These are phyloP conservation scores for Magnusiomyces sp. DNA, from an alignment of 1,139 yeast species.

Conservation along the genomic window DNA sequence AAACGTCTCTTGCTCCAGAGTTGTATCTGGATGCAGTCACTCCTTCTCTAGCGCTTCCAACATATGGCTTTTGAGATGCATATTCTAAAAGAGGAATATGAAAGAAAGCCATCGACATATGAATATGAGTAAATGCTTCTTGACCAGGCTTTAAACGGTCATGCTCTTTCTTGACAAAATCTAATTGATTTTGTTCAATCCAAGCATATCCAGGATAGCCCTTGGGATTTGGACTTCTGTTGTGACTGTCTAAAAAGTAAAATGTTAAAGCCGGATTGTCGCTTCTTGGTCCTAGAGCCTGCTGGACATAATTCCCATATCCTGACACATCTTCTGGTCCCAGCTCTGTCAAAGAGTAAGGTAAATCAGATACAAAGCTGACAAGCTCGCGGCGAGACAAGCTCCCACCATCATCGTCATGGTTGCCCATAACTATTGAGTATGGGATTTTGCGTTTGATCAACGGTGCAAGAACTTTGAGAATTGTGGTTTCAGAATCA, in stretches of 20 bases:
- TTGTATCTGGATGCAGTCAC: slow-evolving; percentile 71
- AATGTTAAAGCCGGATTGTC: slow-evolving; percentile 47
- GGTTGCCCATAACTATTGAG: slow-evolving; percentile 75
- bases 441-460: slow-evolving; percentile 62
- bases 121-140: slow-evolving; percentile 37
- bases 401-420: slow-evolving; percentile 68
- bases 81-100: slow-evolving; percentile 91
- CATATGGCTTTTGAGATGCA: slow-evolving; percentile 33
- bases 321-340: slow-evolving; percentile 70
- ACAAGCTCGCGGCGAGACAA: slow-evolving; percentile 54
- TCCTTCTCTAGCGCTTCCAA: slow-evolving; percentile 62
- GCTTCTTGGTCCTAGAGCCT: slow-evolving; percentile 38
- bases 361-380: slow-evolving; percentile 46
- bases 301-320: slow-evolving; percentile 64
- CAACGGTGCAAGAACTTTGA: slow-evolving; percentile 70
- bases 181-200: slow-evolving; percentile 65
- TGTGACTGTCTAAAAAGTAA: slow-evolving; percentile 78
- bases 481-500: slow-evolving; percentile 69
- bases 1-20: slow-evolving; percentile 45
- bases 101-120: slow-evolving; percentile 78
- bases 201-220: slow-evolving; percentile 76
- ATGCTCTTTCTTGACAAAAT: slow-evolving; percentile 44
- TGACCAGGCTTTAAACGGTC: slow-evolving; percentile 30
- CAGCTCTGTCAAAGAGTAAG: slow-evolving; percentile 51
- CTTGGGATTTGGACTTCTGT: slow-evolving; percentile 56